Evolutionary conservation across 768 basidiomycete genomes (phyloP).

Genomic region (Tremella fuciformis): DNA sequence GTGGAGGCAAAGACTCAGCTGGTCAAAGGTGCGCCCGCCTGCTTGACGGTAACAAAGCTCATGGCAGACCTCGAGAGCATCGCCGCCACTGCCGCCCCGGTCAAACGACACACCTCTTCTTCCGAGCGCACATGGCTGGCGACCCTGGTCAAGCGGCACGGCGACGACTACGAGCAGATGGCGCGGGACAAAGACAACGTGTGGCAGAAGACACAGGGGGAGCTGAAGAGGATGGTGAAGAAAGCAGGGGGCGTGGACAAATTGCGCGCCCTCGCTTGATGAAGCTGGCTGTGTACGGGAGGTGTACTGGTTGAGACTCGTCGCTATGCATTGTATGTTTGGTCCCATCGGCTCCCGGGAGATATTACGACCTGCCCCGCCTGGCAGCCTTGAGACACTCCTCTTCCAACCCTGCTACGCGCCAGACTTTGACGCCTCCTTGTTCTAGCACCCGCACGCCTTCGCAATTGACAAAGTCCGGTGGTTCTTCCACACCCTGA

Average conservation of each 20-base stretch:
- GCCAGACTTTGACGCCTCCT: slow-evolving; percentile 47
- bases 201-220: slow-evolving; percentile 78
- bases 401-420: slow-evolving; percentile 62
- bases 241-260: slow-evolving; percentile 49
- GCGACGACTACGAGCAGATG: slow-evolving; percentile 71
- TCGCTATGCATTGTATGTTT: background rate
- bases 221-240: slow-evolving; percentile 56
- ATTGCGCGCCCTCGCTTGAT: slow-evolving; percentile 13
- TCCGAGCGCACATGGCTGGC: slow-evolving; percentile 69
- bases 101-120: slow-evolving; percentile 63
- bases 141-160: slow-evolving; percentile 67
- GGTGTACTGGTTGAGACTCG: background rate
- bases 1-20: slow-evolving; percentile 56
- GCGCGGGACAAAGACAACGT: slow-evolving; percentile 73
- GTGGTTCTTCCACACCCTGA: slow-evolving; percentile 78
- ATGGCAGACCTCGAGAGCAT: slow-evolving; percentile 63
- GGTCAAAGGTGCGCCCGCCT: slow-evolving; percentile 42
- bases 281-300: slow-evolving; percentile 1
- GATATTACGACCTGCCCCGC: slow-evolving; percentile 50
- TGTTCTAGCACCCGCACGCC: slow-evolving; percentile 62
- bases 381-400: slow-evolving; percentile 79
- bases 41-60: background rate
- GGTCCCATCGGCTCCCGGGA: background rate
- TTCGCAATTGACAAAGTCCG: slow-evolving; percentile 90
- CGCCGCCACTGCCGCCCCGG: slow-evolving; percentile 56